phyloP scores from a whole-genome alignment of 2,329 filamentous ascomycete genomes.

The Pseudopyrenochaeta lycopersici region DNA sequence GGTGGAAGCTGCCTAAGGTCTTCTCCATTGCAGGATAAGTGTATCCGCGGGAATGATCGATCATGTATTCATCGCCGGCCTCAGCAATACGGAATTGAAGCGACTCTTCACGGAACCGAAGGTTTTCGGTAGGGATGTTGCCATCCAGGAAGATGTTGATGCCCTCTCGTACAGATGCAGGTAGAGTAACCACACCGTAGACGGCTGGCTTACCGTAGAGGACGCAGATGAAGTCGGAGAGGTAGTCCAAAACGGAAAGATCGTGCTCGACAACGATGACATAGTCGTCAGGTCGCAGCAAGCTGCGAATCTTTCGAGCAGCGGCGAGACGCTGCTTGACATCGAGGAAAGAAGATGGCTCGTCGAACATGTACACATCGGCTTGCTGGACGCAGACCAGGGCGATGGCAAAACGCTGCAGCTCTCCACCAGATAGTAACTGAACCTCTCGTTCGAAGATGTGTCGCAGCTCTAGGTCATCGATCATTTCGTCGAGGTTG shows the following conservation, averaged over 20 bases:
- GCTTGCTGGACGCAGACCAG: constrained; percentile 95
- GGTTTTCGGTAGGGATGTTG: constrained; percentile 96
- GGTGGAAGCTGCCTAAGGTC: constrained; percentile 86
- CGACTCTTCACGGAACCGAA: constrained; percentile 97
- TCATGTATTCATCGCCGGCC: constrained; percentile 84
- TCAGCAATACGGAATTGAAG: constrained; percentile 95
- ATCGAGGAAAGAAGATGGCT: constrained; percentile 98
- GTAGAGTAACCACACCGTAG: constrained; percentile 96
- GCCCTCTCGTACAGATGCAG: constrained; percentile 94
- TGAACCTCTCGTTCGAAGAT: constrained; percentile 92
- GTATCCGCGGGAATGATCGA: constrained; percentile 86
- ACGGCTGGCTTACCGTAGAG: constrained; percentile 95
- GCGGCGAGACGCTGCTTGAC: constrained; percentile 98
- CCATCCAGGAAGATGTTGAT: constrained; percentile 99
- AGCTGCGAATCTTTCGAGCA: constrained; percentile 88
- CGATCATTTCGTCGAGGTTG: constrained; percentile 82
- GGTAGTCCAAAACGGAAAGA: constrained; percentile 96
- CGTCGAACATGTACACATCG: constrained; percentile 98
- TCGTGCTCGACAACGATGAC: constrained; percentile 99
- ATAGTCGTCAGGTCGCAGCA: constrained; percentile 89
- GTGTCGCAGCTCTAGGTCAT: constrained; percentile 85
- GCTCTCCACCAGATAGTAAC: constrained; percentile 92
- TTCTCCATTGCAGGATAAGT: constrained; percentile 91
- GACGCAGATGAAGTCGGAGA: constrained; percentile 97
- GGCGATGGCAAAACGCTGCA: constrained; percentile 97